phyloP scores from a whole-genome alignment of 2,329 filamentous ascomycete species.

The Venturia aucupariae region DNA sequence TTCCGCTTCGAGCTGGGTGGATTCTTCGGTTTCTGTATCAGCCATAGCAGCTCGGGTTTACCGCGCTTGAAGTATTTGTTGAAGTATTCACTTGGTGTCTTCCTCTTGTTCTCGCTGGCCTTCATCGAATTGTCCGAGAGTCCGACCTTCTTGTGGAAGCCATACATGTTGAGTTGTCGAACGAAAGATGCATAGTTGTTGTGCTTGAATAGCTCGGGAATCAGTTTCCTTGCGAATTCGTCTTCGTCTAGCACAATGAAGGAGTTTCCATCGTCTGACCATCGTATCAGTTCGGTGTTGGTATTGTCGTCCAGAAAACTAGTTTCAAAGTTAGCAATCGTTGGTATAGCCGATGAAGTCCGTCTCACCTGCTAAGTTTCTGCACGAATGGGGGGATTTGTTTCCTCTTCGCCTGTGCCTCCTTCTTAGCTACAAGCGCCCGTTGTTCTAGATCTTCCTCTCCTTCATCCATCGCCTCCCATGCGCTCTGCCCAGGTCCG shows the following conservation, averaged over 20 bases:
- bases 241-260: constrained; percentile 97
- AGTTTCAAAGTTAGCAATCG: constrained; percentile 20
- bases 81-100: constrained; percentile 95
- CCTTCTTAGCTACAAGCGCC: constrained; percentile 73
- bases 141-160: constrained; percentile 47
- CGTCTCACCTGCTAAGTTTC: constrained; percentile 82
- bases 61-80: constrained; percentile 94
- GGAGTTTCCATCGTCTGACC: constrained; percentile 93
- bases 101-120: constrained; percentile 92
- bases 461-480: constrained; percentile 50
- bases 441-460: constrained; percentile 71
- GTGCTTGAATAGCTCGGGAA: constrained; percentile 69
- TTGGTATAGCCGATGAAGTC: constrained; percentile 6
- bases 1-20: constrained; percentile 44
- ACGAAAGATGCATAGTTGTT: constrained; percentile 74
- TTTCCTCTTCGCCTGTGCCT: constrained; percentile 82
- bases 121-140: constrained; percentile 97
- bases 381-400: constrained; percentile 97
- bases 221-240: constrained; percentile 65
- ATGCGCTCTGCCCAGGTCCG: not conserved
- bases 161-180: constrained; percentile 54
- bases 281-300: constrained; percentile 90
- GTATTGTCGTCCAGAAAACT: constrained; percentile 91
- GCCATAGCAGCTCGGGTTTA: constrained; percentile 84
- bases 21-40: constrained; percentile 91